A percentile compares a stretch with the other conserved stretches of the same genome.
Evolutionary conservation across 257 asterid genomes (phyloP).

Genomic region (Mitragyna speciosa): DNA sequence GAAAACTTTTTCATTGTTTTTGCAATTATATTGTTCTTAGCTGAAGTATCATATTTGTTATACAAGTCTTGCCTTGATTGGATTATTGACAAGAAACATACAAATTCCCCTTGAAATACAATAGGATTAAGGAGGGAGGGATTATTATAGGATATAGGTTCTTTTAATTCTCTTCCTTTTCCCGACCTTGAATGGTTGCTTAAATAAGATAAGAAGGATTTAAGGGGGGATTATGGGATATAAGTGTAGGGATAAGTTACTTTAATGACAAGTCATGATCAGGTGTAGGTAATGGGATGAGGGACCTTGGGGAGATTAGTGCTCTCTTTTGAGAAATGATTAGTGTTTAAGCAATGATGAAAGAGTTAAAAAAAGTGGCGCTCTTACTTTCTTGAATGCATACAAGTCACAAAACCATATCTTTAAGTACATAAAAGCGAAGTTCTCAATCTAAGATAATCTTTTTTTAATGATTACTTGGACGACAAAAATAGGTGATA

Average conservation of each 20-base stretch:
- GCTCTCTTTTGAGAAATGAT: constrained; percentile 32
- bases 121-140: neutral
- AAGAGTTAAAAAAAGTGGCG: constrained; percentile 12
- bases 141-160: no score
- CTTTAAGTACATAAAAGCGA: no score
- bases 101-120: neutral
- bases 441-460: no score
- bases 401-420: constrained; percentile 19
- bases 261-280: neutral
- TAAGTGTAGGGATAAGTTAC: neutral
- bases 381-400: constrained; percentile 28
- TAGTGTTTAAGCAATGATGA: constrained; percentile 34
- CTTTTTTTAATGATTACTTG: neutral
- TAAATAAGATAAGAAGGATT: constrained; percentile 2
- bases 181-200: neutral
- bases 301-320: constrained; percentile 37
- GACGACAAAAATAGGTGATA: neutral
- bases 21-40: neutral
- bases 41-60: neutral
- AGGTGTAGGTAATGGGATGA: constrained; percentile 22
- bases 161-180: neutral
- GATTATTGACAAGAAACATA: neutral
- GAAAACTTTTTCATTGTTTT: neutral
- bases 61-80: neutral
- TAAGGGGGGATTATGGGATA: neutral